A percentile compares a stretch with the other conserved stretches of the same genome.
Evolutionary conservation across 306 rosid genomes (phyloP).

Genomic region (Quercus dentata): DNA sequence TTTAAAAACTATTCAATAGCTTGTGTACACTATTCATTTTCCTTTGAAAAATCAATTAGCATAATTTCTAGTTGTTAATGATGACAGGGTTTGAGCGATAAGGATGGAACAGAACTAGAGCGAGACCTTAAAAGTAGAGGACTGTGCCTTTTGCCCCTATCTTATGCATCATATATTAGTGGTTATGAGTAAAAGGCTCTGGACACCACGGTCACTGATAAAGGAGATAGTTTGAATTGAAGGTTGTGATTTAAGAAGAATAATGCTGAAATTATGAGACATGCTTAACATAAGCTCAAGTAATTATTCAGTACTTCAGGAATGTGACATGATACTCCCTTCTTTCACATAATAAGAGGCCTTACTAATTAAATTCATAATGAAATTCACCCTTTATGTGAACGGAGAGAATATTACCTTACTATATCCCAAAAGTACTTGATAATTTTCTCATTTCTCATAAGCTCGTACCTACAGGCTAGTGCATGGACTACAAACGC

Average conservation of each 20-base stretch:
- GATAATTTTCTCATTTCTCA: too few relatives aligned
- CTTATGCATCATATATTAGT: slow-evolving; percentile 45
- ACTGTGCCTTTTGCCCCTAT: slow-evolving; percentile 56
- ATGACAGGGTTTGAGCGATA: slow-evolving; percentile 29
- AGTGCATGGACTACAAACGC: not conserved
- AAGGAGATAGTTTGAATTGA: not conserved
- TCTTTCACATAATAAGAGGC: too few relatives aligned
- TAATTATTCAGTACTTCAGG: too few relatives aligned
- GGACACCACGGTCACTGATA: not conserved
- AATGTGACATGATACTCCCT: too few relatives aligned
- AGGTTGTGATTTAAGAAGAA: not conserved
- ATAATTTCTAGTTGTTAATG: not conserved
- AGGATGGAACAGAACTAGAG: slow-evolving; percentile 24
- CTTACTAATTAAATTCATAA: too few relatives aligned
- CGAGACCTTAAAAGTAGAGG: slow-evolving; percentile 56
- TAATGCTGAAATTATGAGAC: not conserved
- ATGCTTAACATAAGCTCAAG: not conserved
- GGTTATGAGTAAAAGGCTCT: slow-evolving; percentile 25
- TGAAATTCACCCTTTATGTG: too few relatives aligned
- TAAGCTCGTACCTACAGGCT: not conserved
- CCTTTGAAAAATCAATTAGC: not conserved
- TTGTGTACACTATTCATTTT: too few relatives aligned
- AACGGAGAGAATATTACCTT: too few relatives aligned
- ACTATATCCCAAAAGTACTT: rapidly evolving
- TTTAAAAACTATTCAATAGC: too few relatives aligned